phyloP scores from a whole-genome alignment of 176 grass and related monocot species.

The Tillandsia leiboldiana region DNA sequence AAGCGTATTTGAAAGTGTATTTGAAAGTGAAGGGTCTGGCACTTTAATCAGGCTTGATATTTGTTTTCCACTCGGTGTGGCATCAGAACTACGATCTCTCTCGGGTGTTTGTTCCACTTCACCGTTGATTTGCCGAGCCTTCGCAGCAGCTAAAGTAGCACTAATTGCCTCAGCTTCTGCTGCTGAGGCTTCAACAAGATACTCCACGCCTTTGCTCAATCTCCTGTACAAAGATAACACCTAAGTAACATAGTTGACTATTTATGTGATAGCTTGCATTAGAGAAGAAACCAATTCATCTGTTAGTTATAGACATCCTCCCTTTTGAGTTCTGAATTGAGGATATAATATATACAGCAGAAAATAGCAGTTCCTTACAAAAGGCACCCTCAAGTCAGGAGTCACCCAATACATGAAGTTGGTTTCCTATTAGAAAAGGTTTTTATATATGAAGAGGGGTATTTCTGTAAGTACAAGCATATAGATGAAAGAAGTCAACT shows the following conservation, averaged over 20 bases:
- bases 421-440: too few species aligned
- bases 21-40: constrained; percentile 41
- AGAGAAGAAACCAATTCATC: not conserved
- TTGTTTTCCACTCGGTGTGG: constrained; percentile 45
- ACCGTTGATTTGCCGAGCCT: constrained; percentile 75
- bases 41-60: constrained; percentile 61
- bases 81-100: constrained; percentile 44
- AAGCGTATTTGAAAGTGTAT: constrained; percentile 31
- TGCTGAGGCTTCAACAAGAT: constrained; percentile 81
- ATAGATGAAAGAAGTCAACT: too few species aligned
- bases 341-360: too few species aligned
- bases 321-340: too few species aligned
- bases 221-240: constrained; percentile 32
- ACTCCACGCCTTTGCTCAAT: constrained; percentile 89
- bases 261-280: not conserved
- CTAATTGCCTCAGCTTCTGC: constrained; percentile 90
- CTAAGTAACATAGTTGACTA: not conserved
- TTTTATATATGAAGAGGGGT: too few species aligned
- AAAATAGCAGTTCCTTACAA: too few species aligned
- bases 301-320: too few species aligned
- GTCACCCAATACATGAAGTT: too few species aligned
- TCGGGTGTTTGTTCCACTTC: constrained; percentile 62
- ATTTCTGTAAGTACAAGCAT: too few species aligned
- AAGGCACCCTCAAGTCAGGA: too few species aligned
- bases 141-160: constrained; percentile 81